A percentile compares a stretch with the other conserved stretches of the same genome.
Evolutionary conservation across 441 rosid species (phyloP).

Genomic region (Pelargonium myrrhifolium): DNA sequence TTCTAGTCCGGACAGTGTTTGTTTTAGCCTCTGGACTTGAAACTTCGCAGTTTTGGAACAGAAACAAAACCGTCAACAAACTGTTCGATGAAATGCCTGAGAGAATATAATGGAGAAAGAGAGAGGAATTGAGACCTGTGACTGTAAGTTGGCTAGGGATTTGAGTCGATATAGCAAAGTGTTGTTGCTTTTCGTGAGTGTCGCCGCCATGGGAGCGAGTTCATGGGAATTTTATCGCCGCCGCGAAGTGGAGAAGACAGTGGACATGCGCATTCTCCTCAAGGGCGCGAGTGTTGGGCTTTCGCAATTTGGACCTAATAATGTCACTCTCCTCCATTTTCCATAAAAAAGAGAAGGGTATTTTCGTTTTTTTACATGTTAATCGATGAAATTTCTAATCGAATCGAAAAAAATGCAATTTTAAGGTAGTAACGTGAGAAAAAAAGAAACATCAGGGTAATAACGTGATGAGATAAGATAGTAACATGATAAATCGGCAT

Average conservation of each 20-base stretch:
- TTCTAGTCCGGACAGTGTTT: slow-evolving; percentile 24
- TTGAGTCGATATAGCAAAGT: slow-evolving; percentile 32
- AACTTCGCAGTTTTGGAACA: slow-evolving; percentile 11
- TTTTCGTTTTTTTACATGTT: no score
- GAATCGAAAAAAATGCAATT: no score
- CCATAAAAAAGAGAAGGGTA: no score
- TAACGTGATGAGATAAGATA: no score
- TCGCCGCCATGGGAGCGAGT: slow-evolving; percentile 34
- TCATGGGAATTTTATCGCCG: slow-evolving; percentile 6
- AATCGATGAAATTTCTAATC: no score
- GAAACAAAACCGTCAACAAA: slow-evolving; percentile 3
- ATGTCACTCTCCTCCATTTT: no score
- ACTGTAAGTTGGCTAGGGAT: slow-evolving; percentile 30
- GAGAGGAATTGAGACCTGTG: slow-evolving; percentile 29
- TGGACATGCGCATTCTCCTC: no score
- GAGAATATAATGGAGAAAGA: slow-evolving; percentile 5
- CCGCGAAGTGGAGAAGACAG: background rate
- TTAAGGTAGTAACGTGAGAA: no score
- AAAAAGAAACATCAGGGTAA: no score
- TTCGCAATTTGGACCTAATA: no score
- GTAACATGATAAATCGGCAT: no score
- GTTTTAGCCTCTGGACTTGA: slow-evolving; percentile 33
- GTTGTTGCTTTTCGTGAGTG: slow-evolving; percentile 28
- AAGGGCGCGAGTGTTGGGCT: no score
- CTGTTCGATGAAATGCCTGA: slow-evolving; percentile 49